Evolutionary conservation across 139 green algal species (phyloP).

Genomic region (Picochlorum costavermella): DNA sequence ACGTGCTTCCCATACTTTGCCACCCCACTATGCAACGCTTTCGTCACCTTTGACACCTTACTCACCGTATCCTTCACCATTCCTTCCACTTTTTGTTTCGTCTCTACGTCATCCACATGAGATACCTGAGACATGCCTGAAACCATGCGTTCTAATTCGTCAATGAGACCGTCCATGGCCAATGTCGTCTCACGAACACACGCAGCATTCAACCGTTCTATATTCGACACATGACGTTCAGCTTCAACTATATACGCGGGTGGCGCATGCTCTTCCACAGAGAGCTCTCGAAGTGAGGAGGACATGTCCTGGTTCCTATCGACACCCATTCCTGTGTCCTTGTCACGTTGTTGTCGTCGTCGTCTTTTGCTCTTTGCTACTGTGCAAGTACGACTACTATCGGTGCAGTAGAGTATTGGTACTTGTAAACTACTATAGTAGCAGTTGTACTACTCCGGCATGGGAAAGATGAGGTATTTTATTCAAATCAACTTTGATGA

Average conservation of each 20-base stretch:
- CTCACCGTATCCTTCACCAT: conserved; percentile 7
- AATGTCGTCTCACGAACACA: neutral
- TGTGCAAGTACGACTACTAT: too few species aligned
- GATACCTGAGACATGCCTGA: neutral
- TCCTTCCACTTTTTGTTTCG: conserved; percentile 17
- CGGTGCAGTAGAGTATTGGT: too few species aligned
- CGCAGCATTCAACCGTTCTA: neutral
- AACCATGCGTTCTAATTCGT: neutral
- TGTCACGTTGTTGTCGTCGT: too few species aligned
- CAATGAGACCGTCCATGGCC: neutral
- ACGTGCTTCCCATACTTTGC: conserved; percentile 61
- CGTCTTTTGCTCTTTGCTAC: too few species aligned
- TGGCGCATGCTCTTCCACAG: neutral
- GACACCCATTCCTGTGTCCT: too few species aligned
- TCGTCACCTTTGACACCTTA: conserved; percentile 47
- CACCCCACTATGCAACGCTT: conserved; percentile 68
- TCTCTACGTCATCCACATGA: conserved; percentile 16
- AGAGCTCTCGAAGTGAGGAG: too few species aligned
- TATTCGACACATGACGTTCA: neutral
- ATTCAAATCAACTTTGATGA: too few species aligned
- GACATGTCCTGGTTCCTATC: too few species aligned
- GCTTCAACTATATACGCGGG: too few species aligned
- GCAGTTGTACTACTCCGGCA: too few species aligned
- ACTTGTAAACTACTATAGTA: too few species aligned
- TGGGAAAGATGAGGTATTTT: too few species aligned